These are phyloP conservation scores for Lentinula edodes DNA, from an alignment of 768 basidiomycete species.

Conservation along the genomic window DNA sequence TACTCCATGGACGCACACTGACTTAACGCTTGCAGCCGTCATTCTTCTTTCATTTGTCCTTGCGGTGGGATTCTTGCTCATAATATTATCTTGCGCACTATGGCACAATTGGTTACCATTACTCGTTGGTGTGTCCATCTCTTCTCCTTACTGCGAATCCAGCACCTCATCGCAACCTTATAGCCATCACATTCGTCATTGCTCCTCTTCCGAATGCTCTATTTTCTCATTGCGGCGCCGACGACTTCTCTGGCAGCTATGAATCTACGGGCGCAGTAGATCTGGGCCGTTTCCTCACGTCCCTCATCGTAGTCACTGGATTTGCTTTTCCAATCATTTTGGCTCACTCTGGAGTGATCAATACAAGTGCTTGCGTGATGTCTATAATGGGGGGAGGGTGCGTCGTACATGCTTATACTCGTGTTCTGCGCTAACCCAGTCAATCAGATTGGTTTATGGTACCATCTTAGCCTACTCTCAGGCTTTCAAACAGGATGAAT, in stretches of 20 bases:
- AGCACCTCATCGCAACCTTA: not conserved
- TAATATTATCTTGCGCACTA: conserved; percentile 94
- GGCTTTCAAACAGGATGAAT: conserved; percentile 73
- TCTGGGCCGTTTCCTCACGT: conserved; percentile 91
- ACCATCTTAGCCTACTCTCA: conserved; percentile 88
- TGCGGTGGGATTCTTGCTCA: conserved; percentile 94
- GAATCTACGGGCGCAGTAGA: conserved; percentile 70
- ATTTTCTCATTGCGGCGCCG: conserved; percentile 87
- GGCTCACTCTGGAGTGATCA: conserved; percentile 87
- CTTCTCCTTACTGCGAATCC: not conserved
- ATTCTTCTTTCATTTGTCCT: conserved; percentile 96
- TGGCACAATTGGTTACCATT: conserved; percentile 97
- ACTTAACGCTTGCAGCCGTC: conserved; percentile 54
- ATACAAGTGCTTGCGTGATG: conserved; percentile 84
- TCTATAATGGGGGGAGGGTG: conserved; percentile 91
- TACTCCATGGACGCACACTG: not conserved
- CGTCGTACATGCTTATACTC: conserved; percentile 23
- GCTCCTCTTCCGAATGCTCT: conserved; percentile 94
- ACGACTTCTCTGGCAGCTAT: conserved; percentile 72
- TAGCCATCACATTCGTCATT: conserved; percentile 90
- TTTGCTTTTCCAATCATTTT: conserved; percentile 90
- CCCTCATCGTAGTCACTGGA: conserved; percentile 86
- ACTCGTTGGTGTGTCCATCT: conserved; percentile 72
- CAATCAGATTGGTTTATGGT: conserved; percentile 70
- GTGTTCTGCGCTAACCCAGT: conserved; percentile 3